These are phyloP conservation scores for Camellia granthamiana DNA, from an alignment of 148 eudicot species.

Conservation along the genomic window DNA sequence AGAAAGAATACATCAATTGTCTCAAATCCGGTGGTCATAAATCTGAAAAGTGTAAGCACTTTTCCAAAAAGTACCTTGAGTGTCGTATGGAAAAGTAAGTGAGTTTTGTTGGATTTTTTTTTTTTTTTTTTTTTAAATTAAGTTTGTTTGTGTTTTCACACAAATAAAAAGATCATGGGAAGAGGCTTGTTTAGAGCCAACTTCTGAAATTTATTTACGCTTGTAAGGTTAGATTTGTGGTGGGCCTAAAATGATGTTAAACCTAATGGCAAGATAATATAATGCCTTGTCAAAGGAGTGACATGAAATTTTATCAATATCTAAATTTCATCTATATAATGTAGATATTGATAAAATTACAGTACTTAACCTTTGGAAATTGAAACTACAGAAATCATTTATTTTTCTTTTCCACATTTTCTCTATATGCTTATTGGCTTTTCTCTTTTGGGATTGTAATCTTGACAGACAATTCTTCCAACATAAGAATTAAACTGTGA, in stretches of 20 bases:
- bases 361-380: background rate
- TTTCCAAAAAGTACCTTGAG: constrained; percentile 79
- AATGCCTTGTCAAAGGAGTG: background rate
- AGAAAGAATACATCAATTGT: constrained; percentile 73
- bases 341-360: background rate
- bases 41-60: constrained; percentile 72
- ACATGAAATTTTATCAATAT: background rate
- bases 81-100: constrained; percentile 96
- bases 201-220: background rate
- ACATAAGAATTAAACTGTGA: background rate
- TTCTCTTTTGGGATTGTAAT: background rate
- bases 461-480: background rate
- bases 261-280: background rate
- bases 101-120: background rate
- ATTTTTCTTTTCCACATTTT: background rate
- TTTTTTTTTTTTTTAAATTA: background rate
- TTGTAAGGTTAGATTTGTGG: background rate
- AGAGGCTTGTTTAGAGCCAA: constrained; percentile 3
- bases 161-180: background rate
- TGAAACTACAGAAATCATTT: background rate
- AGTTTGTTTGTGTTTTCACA: background rate
- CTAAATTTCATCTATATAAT: background rate
- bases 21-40: constrained; percentile 72
- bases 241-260: background rate
- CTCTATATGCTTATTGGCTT: too few relatives aligned